Conservation (phyloP, 1,139 yeast species). For the Ogataea hybrid region DNA sequence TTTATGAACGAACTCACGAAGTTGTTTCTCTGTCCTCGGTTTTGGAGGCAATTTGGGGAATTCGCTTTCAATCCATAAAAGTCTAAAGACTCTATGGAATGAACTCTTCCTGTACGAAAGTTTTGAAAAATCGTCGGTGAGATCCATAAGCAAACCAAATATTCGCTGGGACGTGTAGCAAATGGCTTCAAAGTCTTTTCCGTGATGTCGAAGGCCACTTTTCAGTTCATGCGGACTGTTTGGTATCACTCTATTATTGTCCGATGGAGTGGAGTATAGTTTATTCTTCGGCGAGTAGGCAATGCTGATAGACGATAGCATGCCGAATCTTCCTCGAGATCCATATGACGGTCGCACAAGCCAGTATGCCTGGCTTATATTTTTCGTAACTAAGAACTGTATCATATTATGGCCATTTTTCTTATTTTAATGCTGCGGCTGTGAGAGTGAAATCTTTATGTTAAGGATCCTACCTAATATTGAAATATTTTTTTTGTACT, state of each 20-base stretch:
- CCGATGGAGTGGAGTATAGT: neutral
- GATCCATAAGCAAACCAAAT: slow-evolving; percentile 7
- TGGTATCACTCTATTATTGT: neutral
- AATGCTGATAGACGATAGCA: too few species aligned
- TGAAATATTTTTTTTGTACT: neutral
- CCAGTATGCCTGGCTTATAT: neutral
- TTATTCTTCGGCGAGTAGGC: neutral
- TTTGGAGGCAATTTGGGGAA: slow-evolving; percentile 7
- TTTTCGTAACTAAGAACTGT: neutral
- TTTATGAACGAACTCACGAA: slow-evolving; percentile 13
- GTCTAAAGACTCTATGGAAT: slow-evolving; percentile 15
- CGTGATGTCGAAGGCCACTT: too few species aligned
- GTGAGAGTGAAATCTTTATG: too few species aligned
- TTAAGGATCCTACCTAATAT: too few species aligned
- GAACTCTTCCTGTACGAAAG: slow-evolving; percentile 7
- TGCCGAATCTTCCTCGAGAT: too few species aligned
- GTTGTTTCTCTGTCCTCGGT: slow-evolving; percentile 10
- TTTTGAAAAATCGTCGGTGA: slow-evolving; percentile 10
- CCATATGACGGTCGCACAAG: neutral
- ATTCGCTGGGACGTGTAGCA: slow-evolving; percentile 10
- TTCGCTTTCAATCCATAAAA: slow-evolving; percentile 11
- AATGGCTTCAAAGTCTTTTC: neutral
- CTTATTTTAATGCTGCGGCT: too few species aligned
- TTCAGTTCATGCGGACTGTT: neutral
- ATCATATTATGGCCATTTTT: neutral